Conservation (phyloP, 345 rosid species). For the Salix arbutifolia region DNA sequence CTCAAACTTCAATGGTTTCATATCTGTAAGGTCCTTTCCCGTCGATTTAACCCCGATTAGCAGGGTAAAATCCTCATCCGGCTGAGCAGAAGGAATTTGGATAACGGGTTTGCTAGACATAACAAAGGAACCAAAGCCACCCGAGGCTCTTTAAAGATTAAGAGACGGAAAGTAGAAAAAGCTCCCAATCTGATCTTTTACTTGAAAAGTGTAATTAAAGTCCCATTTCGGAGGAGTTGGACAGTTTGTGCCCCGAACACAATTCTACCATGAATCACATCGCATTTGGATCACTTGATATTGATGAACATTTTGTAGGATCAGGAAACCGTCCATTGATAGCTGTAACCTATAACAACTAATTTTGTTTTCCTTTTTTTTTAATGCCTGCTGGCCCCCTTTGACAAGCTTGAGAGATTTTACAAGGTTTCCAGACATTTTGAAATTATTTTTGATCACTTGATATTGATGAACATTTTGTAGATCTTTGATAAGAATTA, state of each 20-base stretch:
- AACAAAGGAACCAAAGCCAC: constrained; percentile 81
- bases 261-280: constrained; percentile 85
- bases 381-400: too few species aligned
- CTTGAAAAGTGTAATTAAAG: constrained; percentile 84
- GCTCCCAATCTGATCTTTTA: constrained; percentile 94
- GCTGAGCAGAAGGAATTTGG: constrained; percentile 68
- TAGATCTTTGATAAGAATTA: too few species aligned
- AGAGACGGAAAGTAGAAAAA: constrained; percentile 81
- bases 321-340: constrained; percentile 75
- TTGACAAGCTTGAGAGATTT: too few species aligned
- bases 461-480: too few species aligned
- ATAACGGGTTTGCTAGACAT: constrained; percentile 54
- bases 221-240: constrained; percentile 62
- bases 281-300: constrained; percentile 51
- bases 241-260: constrained; percentile 81
- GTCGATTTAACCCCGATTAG: constrained; percentile 75
- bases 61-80: constrained; percentile 66
- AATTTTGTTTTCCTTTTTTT: too few species aligned
- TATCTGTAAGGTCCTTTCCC: constrained; percentile 89
- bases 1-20: constrained; percentile 67
- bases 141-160: constrained; percentile 82
- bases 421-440: too few species aligned
- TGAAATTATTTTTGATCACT: too few species aligned
- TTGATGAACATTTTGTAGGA: constrained; percentile 15
- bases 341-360: constrained; percentile 57